Conservation (phyloP, 176 grass and related monocot species). For the Ensete glaucum region DNA sequence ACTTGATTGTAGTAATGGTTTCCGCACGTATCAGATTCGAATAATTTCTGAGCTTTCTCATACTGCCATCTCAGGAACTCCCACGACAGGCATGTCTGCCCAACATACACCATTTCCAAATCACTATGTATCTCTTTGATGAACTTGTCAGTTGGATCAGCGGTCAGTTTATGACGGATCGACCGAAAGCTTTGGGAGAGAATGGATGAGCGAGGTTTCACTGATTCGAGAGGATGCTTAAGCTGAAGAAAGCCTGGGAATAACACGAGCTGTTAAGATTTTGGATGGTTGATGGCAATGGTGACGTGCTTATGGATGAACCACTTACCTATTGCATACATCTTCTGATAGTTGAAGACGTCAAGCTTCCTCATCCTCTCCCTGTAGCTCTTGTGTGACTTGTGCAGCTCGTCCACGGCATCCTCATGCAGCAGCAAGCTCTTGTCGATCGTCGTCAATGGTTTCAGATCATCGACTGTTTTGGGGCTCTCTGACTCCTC, state of each 20-base stretch:
- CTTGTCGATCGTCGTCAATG: constrained; percentile 58
- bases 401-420: constrained; percentile 82
- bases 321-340: constrained; percentile 86
- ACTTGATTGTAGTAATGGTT: constrained; percentile 76
- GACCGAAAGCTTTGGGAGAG: constrained; percentile 49
- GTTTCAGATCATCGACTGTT: constrained; percentile 76
- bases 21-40: constrained; percentile 58
- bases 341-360: constrained; percentile 89
- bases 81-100: constrained; percentile 91
- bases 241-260: constrained; percentile 80
- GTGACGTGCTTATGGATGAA: background rate
- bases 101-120: constrained; percentile 84
- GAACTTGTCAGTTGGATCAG: constrained; percentile 56
- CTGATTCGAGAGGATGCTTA: constrained; percentile 50
- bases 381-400: constrained; percentile 85
- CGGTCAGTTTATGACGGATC: constrained; percentile 31
- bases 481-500: constrained; percentile 86
- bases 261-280: background rate
- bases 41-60: constrained; percentile 59
- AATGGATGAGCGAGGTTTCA: constrained; percentile 46
- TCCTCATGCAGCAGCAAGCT: constrained; percentile 66
- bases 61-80: constrained; percentile 97
- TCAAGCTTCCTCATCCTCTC: constrained; percentile 98
- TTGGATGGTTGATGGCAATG: background rate
- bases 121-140: constrained; percentile 70